These are phyloP conservation scores for Scedosporium dehoogii DNA, from an alignment of 2,329 filamentous ascomycete genomes.

Conservation along the genomic window DNA sequence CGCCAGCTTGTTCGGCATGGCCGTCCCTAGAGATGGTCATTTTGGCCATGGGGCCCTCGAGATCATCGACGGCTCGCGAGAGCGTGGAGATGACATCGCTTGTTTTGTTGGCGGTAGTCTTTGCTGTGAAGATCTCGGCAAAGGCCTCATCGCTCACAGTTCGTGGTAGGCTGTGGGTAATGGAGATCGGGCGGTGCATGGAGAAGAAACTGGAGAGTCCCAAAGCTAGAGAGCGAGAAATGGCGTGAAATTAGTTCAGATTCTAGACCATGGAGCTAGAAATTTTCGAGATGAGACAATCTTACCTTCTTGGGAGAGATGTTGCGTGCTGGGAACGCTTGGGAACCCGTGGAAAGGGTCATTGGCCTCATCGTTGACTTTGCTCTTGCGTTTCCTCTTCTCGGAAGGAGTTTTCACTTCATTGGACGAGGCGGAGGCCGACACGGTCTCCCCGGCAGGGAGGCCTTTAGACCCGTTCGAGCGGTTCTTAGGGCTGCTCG, in stretches of 20 bases:
- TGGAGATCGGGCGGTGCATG: conserved; percentile 85
- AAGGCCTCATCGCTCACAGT: conserved; percentile 65
- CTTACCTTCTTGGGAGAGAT: conserved; percentile 59
- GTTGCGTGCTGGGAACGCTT: conserved; percentile 64
- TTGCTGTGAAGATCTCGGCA: conserved; percentile 67
- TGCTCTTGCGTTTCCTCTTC: conserved; percentile 50
- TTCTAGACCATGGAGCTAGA: background rate
- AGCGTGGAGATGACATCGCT: conserved; percentile 59
- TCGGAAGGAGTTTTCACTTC: conserved; percentile 35
- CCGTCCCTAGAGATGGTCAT: conserved; percentile 33
- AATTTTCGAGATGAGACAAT: conserved; percentile 5
- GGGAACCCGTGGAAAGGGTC: conserved; percentile 50
- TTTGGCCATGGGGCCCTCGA: conserved; percentile 48
- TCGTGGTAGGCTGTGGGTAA: conserved; percentile 71
- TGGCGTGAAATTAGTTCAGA: background rate
- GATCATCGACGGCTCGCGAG: conserved; percentile 45
- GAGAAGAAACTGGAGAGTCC: conserved; percentile 91
- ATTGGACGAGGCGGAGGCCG: conserved; percentile 33
- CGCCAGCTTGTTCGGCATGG: conserved; percentile 29
- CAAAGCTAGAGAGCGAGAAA: conserved; percentile 51
- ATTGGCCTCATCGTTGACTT: conserved; percentile 35
- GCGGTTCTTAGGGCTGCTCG: conserved; percentile 50
- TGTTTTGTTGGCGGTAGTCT: conserved; percentile 39
- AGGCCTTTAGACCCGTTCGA: conserved; percentile 29
- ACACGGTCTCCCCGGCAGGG: conserved; percentile 38